Conservation (phyloP, 2,329 filamentous ascomycete species). For the Sarocladium oryzae region DNA sequence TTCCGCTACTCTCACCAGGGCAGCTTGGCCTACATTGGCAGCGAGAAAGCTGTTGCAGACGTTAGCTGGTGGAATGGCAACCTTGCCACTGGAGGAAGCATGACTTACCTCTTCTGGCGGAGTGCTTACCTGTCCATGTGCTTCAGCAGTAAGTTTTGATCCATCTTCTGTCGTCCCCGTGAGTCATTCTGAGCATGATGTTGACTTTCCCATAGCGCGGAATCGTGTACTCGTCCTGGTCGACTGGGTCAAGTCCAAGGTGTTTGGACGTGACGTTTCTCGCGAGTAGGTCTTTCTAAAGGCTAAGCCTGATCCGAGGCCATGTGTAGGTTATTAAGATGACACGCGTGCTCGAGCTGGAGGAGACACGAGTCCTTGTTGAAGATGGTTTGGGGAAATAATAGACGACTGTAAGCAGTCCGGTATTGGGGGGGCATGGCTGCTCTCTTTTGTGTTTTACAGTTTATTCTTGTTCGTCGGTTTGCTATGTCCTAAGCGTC, state of each 20-base stretch:
- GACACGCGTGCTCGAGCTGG: too few species aligned
- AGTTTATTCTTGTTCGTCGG: neutral
- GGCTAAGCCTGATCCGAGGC: neutral
- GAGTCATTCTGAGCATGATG: conserved; percentile 14
- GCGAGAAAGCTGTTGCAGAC: conserved; percentile 95
- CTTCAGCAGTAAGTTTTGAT: conserved; percentile 81
- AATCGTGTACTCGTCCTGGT: conserved; percentile 89
- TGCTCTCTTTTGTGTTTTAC: neutral
- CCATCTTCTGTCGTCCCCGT: neutral
- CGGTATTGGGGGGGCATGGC: neutral
- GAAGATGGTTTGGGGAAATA: neutral
- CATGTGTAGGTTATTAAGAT: neutral
- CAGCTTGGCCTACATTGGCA: conserved; percentile 93
- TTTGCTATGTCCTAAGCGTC: neutral
- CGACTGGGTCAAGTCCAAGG: conserved; percentile 95
- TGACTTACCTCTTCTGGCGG: conserved; percentile 98
- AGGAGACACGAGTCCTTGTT: neutral
- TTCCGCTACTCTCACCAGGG: conserved; percentile 99
- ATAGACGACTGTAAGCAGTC: conserved; percentile 7
- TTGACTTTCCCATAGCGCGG: conserved; percentile 52
- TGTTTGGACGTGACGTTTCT: conserved; percentile 92
- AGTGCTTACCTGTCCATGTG: conserved; percentile 99
- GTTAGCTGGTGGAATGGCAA: conserved; percentile 97
- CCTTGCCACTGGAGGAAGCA: conserved; percentile 82
- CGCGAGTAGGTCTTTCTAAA: conserved; percentile 53